Evolutionary conservation across 1,284 basidiomycete genomes (phyloP).

Genomic region (Phaffia rhodozyma): DNA sequence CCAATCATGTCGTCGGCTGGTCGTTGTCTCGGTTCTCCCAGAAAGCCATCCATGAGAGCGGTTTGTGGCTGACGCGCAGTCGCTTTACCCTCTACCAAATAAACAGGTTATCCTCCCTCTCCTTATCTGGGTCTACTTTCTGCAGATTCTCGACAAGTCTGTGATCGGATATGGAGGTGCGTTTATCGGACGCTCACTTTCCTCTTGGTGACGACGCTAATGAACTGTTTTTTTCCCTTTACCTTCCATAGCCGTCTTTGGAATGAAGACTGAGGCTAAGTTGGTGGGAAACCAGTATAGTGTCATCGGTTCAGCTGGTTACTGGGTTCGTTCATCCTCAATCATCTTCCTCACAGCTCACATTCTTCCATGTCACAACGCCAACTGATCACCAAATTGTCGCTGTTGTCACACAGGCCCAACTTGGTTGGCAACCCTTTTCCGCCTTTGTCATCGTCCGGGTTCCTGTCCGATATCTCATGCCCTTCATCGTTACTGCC

Average conservation of each 20-base stretch:
- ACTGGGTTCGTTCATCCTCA: slow-evolving; percentile 13
- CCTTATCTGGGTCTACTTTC: slow-evolving; percentile 14
- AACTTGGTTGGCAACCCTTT: slow-evolving; percentile 34
- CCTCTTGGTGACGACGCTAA: neutral
- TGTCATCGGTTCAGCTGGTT: slow-evolving; percentile 10
- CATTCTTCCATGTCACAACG: slow-evolving; percentile 19
- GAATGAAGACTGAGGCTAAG: slow-evolving; percentile 26
- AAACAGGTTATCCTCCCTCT: slow-evolving; percentile 10
- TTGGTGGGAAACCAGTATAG: slow-evolving; percentile 24
- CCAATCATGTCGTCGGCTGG: neutral
- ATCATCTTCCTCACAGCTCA: neutral
- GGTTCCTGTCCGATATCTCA: slow-evolving; percentile 28
- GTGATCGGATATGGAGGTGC: slow-evolving; percentile 14
- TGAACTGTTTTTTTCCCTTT: slow-evolving; percentile 13
- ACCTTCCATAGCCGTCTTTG: slow-evolving; percentile 15
- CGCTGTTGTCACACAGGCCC: slow-evolving; percentile 31
- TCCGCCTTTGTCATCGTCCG: slow-evolving; percentile 32
- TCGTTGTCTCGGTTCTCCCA: too few species aligned
- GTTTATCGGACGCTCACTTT: too few species aligned
- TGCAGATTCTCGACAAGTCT: slow-evolving; percentile 28
- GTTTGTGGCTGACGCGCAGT: too few species aligned
- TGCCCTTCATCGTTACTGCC: slow-evolving; percentile 29
- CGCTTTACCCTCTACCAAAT: too few species aligned
- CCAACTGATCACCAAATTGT: slow-evolving; percentile 33
- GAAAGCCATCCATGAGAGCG: too few species aligned